Evolutionary conservation across 805 yeast genomes (phyloP).

Genomic region (Candida andamanensis): DNA sequence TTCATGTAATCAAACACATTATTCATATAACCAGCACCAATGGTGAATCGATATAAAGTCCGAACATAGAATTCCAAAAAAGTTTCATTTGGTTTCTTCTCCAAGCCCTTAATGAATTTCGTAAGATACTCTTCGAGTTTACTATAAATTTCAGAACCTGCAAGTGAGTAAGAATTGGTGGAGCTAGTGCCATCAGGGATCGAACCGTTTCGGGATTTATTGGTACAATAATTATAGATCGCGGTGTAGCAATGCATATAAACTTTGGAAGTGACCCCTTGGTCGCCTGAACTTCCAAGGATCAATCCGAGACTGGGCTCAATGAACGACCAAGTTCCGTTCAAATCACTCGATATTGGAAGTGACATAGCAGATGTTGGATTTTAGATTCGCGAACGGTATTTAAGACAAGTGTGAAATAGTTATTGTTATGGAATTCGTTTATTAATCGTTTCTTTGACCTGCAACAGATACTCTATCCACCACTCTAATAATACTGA

Average conservation of each 20-base stretch:
- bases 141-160: conserved; percentile 85
- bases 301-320: conserved; percentile 72
- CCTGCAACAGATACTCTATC: conserved; percentile 43
- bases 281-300: conserved; percentile 62
- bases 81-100: conserved; percentile 53
- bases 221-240: conserved; percentile 87
- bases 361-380: conserved; percentile 11
- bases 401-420: not conserved
- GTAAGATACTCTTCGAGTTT: conserved; percentile 64
- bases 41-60: conserved; percentile 83
- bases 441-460: not conserved
- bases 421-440: not conserved
- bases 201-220: conserved; percentile 49
- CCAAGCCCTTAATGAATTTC: conserved; percentile 49
- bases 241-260: conserved; percentile 91
- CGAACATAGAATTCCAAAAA: conserved; percentile 79
- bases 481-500: conserved; percentile 79
- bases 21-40: conserved; percentile 87
- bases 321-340: conserved; percentile 71
- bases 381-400: not conserved
- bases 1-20: conserved; percentile 94
- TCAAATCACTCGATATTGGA: conserved; percentile 57
- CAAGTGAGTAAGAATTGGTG: conserved; percentile 45
- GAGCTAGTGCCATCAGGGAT: conserved; percentile 2
- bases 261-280: conserved; percentile 61